Conservation (phyloP, 2,329 filamentous ascomycete genomes). For the Acephala macrosclerotiorum region DNA sequence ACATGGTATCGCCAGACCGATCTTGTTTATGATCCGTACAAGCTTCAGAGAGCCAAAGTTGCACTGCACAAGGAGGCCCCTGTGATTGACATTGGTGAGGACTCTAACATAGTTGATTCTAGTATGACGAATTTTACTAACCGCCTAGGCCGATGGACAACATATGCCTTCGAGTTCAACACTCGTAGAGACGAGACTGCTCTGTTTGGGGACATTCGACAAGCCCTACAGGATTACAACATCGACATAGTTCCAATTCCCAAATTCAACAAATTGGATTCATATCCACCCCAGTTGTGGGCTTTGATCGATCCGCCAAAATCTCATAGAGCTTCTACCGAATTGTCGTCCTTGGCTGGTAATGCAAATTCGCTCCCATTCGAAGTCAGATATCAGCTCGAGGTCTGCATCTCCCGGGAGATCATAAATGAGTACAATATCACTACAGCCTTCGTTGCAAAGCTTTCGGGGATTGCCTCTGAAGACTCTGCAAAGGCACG, state of each 20-base stretch:
- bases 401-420: slow-evolving; percentile 87
- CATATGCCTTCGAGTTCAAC: slow-evolving; percentile 60
- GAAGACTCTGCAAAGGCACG: slow-evolving; percentile 58
- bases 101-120: not conserved
- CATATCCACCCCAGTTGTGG: slow-evolving; percentile 51
- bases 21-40: slow-evolving; percentile 56
- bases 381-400: slow-evolving; percentile 84
- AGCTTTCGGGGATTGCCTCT: slow-evolving; percentile 59
- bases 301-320: slow-evolving; percentile 46
- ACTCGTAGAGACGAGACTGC: slow-evolving; percentile 37
- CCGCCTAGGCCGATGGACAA: slow-evolving; percentile 64
- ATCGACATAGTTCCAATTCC: slow-evolving; percentile 57
- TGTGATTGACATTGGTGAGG: slow-evolving; percentile 63
- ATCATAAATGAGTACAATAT: slow-evolving; percentile 81
- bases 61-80: slow-evolving; percentile 56
- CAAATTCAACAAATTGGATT: slow-evolving; percentile 51
- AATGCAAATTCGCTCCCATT: slow-evolving; percentile 62
- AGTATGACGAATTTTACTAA: slow-evolving; percentile 13
- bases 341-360: slow-evolving; percentile 32
- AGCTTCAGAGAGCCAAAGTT: slow-evolving; percentile 47
- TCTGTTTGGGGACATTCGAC: slow-evolving; percentile 32
- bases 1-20: slow-evolving; percentile 71
- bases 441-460: slow-evolving; percentile 68
- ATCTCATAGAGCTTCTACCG: slow-evolving; percentile 24
- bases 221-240: slow-evolving; percentile 73